Conservation (phyloP, 768 basidiomycete genomes). For the Pisolithus orientalis region DNA sequence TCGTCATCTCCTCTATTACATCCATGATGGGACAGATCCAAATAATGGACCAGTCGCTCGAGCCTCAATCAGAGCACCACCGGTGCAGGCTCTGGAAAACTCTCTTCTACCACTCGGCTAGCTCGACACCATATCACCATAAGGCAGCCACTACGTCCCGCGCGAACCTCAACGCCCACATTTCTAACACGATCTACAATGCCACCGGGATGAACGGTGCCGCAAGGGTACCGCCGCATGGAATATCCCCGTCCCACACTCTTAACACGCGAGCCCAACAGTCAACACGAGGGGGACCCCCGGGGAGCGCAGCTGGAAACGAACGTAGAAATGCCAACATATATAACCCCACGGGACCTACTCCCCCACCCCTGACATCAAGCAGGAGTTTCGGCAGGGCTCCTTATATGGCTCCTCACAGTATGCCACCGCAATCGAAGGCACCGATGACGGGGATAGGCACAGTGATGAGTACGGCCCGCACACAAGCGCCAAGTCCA, state of each 20-base stretch:
- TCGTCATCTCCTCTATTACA: neutral
- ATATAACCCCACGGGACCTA: neutral
- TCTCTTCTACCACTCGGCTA: neutral
- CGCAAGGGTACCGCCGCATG: neutral
- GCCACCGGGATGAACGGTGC: neutral
- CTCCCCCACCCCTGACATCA: neutral
- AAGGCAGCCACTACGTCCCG: neutral
- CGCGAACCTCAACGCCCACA: neutral
- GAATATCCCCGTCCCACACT: neutral
- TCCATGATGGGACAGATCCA: neutral
- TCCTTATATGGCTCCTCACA: neutral
- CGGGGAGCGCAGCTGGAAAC: neutral
- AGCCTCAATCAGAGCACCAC: neutral
- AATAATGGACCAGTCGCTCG: neutral
- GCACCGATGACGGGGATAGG: neutral
- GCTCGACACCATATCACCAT: neutral
- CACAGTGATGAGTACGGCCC: neutral
- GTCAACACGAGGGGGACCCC: neutral
- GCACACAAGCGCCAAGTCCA: neutral
- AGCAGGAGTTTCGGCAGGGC: neutral
- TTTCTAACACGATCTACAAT: neutral
- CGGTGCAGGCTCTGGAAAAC: neutral
- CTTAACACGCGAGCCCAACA: neutral
- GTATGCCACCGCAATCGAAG: neutral
- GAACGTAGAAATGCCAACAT: neutral